These are phyloP conservation scores for Aureobasidium melanogenum DNA, from an alignment of 2,329 filamentous ascomycete species.

Conservation along the genomic window DNA sequence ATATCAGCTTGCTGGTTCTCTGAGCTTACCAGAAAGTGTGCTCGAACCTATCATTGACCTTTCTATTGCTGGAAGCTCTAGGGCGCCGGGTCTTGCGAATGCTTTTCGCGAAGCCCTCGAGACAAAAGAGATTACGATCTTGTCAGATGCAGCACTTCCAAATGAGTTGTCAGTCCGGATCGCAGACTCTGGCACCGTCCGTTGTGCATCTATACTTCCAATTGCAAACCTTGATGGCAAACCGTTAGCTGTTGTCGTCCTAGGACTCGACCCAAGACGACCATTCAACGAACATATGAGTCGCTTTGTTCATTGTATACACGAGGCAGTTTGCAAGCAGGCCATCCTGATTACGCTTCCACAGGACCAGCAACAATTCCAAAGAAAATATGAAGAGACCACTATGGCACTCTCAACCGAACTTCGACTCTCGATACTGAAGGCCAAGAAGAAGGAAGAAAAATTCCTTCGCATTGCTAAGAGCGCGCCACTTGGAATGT, in stretches of 20 bases:
- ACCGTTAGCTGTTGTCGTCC: conserved; percentile 30
- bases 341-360: conserved; percentile 27
- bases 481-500: conserved; percentile 31
- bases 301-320: neutral
- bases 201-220: conserved; percentile 7
- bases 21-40: conserved; percentile 19
- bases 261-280: conserved; percentile 30
- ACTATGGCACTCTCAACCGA: conserved; percentile 30
- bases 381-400: conserved; percentile 27
- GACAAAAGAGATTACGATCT: neutral
- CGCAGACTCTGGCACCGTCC: neutral
- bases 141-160: neutral
- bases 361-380: conserved; percentile 14
- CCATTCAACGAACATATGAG: conserved; percentile 24
- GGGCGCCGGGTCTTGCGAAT: conserved; percentile 9
- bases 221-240: conserved; percentile 25
- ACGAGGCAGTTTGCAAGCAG: conserved; percentile 18
- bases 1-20: conserved; percentile 18
- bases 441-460: conserved; percentile 21
- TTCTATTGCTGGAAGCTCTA: neutral
- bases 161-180: neutral
- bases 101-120: conserved; percentile 10
- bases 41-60: conserved; percentile 18
- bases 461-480: conserved; percentile 32
- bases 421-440: conserved; percentile 22